These are phyloP conservation scores for Coemansia sp. DNA, from an alignment of 192 early-diverging fungal genomes.

Conservation along the genomic window DNA sequence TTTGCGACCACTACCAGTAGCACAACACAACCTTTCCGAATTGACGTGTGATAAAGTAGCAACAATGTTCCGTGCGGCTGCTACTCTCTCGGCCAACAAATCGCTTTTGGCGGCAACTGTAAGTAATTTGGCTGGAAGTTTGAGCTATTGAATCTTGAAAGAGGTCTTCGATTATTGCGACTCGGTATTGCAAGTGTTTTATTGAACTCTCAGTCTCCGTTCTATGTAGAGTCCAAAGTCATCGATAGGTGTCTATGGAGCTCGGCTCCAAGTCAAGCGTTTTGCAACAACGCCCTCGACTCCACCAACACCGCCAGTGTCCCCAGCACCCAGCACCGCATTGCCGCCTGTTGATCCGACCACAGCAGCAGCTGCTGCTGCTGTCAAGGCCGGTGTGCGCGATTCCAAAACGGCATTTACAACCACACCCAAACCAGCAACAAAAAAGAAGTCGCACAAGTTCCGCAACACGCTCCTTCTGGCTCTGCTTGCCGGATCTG, in stretches of 20 bases:
- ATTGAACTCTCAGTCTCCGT: background rate
- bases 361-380: background rate
- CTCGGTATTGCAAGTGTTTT: background rate
- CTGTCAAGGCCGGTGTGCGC: conserved; percentile 22
- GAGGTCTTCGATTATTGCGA: no score
- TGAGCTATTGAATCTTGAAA: no score
- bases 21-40: background rate
- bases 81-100: conserved; percentile 12
- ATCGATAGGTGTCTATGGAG: background rate
- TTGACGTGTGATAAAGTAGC: background rate
- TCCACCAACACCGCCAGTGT: conserved; percentile 1
- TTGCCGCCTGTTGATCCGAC: background rate
- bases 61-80: conserved; percentile 29
- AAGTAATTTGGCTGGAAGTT: background rate
- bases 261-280: conserved; percentile 9
- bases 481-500: conserved; percentile 25
- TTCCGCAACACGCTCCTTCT: conserved; percentile 37
- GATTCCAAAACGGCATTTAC: conserved; percentile 22
- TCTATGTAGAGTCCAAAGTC: conserved; percentile 14
- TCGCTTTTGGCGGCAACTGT: conserved; percentile 12
- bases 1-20: background rate
- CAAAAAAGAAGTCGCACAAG: conserved; percentile 39
- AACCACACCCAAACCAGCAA: conserved; percentile 25
- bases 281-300: conserved; percentile 19
- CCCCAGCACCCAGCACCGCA: background rate